Percentiles rank a stretch among this genome's conserved stretches.
phyloP scores from a whole-genome alignment of 331 rosid genomes.

The Acacia pycnantha region DNA sequence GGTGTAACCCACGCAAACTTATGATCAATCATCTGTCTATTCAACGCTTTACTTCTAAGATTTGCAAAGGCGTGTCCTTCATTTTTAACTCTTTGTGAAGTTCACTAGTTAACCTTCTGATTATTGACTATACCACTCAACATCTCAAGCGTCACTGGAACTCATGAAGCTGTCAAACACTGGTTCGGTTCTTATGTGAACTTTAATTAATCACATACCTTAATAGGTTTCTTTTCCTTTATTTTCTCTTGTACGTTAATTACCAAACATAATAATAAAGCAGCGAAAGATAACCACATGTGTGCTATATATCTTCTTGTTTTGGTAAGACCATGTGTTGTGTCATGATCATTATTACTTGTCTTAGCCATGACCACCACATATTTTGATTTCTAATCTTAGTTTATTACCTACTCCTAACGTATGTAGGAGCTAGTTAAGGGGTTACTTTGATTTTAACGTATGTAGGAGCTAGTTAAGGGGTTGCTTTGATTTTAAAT shows the following conservation, averaged over 20 bases:
- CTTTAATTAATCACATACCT: background rate
- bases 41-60: conserved; percentile 45
- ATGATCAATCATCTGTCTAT: conserved; percentile 15
- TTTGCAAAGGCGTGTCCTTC: conserved; percentile 1
- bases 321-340: conserved; percentile 34
- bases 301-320: conserved; percentile 5
- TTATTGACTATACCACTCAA: conserved; percentile 7
- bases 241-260: background rate
- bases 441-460: too few relatives aligned
- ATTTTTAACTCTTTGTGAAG: conserved; percentile 9
- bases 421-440: too few relatives aligned
- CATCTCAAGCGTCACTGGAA: background rate
- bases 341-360: conserved; percentile 37
- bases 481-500: too few relatives aligned
- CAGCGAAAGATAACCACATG: conserved; percentile 24
- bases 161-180: background rate
- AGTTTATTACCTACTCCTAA: background rate
- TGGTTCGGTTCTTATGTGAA: background rate
- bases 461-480: too few relatives aligned
- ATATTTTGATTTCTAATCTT: background rate
- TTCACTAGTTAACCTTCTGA: conserved; percentile 33
- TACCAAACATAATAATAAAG: background rate
- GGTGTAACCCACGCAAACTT: background rate
- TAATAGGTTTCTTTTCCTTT: background rate
- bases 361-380: conserved; percentile 1